Evolutionary conservation across 2,329 filamentous ascomycete species (phyloP).

Genomic region (Tolypocladium capitatum): DNA sequence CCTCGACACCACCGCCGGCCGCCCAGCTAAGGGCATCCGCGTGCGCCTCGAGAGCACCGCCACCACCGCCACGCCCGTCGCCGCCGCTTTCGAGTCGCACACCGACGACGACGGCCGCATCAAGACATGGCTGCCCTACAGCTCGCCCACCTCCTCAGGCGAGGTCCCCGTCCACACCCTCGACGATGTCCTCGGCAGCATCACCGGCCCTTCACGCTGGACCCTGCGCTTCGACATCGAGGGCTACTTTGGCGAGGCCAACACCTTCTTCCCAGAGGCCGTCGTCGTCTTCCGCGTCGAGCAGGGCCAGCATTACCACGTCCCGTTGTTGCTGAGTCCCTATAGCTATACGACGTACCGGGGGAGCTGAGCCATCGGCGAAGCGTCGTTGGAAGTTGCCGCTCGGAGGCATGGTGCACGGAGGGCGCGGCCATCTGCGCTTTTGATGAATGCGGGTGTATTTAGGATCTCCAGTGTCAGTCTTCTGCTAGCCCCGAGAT

Average conservation of each 20-base stretch:
- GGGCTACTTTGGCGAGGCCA: slow-evolving; percentile 52
- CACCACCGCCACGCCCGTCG: slow-evolving; percentile 16
- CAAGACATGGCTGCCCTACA: slow-evolving; percentile 51
- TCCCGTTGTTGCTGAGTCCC: slow-evolving; percentile 63
- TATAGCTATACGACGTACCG: slow-evolving; percentile 76
- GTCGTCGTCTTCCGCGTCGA: slow-evolving; percentile 39
- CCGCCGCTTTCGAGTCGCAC: slow-evolving; percentile 43
- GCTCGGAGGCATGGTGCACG: background rate
- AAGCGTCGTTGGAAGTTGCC: background rate
- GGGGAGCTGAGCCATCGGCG: slow-evolving; percentile 43
- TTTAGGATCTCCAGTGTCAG: background rate
- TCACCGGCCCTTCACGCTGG: slow-evolving; percentile 40
- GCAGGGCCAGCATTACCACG: slow-evolving; percentile 59
- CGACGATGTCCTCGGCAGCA: slow-evolving; percentile 37
- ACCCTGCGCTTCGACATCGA: slow-evolving; percentile 61
- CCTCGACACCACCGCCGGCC: slow-evolving; percentile 67
- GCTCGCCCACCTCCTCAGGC: slow-evolving; percentile 33
- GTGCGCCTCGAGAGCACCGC: slow-evolving; percentile 47
- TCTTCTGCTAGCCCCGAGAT: background rate
- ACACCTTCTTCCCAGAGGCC: slow-evolving; percentile 49
- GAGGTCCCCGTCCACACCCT: slow-evolving; percentile 46
- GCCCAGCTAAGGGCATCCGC: slow-evolving; percentile 51
- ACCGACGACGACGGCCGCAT: slow-evolving; percentile 71
- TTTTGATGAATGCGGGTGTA: background rate
- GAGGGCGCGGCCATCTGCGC: background rate